Evolutionary conservation across 192 early-diverging fungal genomes (phyloP), one percentile per base, ranked within the genome.

Genomic region (Coemansia sp.): DNA sequence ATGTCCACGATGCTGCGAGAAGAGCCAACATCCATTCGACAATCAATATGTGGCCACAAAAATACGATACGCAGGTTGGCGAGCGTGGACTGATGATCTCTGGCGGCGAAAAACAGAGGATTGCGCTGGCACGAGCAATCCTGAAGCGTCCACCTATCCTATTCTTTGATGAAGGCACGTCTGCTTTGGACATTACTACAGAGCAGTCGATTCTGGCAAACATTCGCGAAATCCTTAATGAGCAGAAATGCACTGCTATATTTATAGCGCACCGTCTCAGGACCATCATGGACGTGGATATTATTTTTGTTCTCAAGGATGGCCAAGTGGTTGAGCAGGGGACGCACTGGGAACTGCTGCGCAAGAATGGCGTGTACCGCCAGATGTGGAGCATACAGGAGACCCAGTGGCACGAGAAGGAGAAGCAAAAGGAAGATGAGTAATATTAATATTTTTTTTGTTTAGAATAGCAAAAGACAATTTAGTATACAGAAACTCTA

Each of bases 241-340:
- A 85, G 63, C 83, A 84, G 17, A 67, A 84, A 16, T 84, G 91
- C 59, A 98, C 97, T 6, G 93, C 92, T 52, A 86, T 99, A 8
- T 95, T 95, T 77, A 91, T 99, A 77, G 96, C 97, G 0, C 97
- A 99, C 71, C 83, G 96, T 4, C 72, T 99, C 71, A 83, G 89
- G 33, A 96, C 97, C 6, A 91, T 98, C 75, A 86, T 88, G 61
- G 91, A 94, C 69, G 93, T 91, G 45, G 96, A 99, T 69, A 65
- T 88, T 56, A 97, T 99, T 40, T 89, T 93, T 83, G 97, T 98
- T 12, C 83, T 99, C 66, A 85, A 89, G 36, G 87, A 94, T 31
- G 97, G 96, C 5, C 75, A 87, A 32, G 87, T 98, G 7, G 87
- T 86, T 2, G 97, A 99, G 80, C 77, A 84, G 33, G 97, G 97